Percentiles rank a stretch among this genome's conserved stretches.
Evolutionary conservation across 306 rosid species (phyloP).

Genomic region (Trifolium repens): DNA sequence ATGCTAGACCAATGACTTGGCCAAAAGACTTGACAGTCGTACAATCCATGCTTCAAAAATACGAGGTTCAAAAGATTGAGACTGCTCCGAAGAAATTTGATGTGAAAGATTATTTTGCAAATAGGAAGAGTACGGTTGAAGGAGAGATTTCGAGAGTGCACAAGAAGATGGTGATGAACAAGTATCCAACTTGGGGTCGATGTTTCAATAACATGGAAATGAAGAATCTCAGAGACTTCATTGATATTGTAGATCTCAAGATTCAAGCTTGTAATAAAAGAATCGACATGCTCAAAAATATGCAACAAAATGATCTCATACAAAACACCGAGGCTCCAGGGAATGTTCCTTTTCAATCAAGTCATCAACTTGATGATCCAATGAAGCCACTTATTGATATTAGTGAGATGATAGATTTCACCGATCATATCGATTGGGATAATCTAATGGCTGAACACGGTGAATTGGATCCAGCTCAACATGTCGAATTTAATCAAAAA

Average conservation of each 20-base stretch:
- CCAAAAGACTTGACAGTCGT: neutral
- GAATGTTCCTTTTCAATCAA: no score
- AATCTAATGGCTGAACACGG: no score
- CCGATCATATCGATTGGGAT: no score
- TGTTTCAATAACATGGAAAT: neutral
- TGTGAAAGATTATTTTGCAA: conserved; percentile 7
- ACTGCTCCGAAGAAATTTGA: neutral
- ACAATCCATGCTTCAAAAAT: neutral
- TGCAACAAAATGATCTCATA: neutral
- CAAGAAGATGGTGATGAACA: neutral
- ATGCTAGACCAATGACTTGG: neutral
- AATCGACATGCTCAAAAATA: conserved; percentile 22
- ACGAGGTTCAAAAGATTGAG: neutral
- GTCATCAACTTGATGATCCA: no score
- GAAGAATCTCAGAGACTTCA: neutral
- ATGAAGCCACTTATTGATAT: no score
- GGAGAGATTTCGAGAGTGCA: conserved; percentile 10
- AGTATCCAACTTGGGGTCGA: conserved; percentile 42
- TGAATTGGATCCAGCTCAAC: no score
- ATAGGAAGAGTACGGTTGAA: conserved; percentile 24
- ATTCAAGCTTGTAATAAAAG: conserved; percentile 11
- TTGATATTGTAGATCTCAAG: conserved; percentile 16
- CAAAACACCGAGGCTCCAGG: neutral
- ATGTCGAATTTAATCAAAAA: no score
- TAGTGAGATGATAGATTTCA: no score